These are phyloP conservation scores for Sporobolomyces pararoseus DNA, from an alignment of 768 basidiomycete genomes.

Conservation along the genomic window DNA sequence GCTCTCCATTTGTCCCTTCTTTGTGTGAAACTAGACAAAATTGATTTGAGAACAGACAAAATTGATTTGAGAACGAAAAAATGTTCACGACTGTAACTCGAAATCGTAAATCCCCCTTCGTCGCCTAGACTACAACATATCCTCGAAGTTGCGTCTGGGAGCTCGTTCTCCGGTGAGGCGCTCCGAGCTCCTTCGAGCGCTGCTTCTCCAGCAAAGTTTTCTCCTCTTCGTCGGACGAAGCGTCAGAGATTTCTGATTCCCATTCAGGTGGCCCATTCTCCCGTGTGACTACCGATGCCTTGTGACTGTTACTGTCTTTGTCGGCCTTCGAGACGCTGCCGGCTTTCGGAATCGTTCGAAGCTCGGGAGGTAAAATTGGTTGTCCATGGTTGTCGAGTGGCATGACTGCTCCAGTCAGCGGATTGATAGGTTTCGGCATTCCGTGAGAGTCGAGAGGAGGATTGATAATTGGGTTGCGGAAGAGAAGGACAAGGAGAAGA, in stretches of 20 bases:
- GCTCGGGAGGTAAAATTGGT: slow-evolving; percentile 24
- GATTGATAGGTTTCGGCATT: slow-evolving; percentile 23
- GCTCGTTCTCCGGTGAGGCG: too few relatives aligned
- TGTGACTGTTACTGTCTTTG: background rate
- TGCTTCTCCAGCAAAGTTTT: background rate
- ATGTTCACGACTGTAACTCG: too few relatives aligned
- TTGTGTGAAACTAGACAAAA: too few relatives aligned
- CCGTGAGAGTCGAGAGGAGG: slow-evolving; percentile 31
- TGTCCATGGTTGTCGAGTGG: slow-evolving; percentile 15
- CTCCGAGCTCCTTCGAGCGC: background rate
- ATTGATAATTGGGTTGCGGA: slow-evolving; percentile 26
- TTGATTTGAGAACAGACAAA: too few relatives aligned
- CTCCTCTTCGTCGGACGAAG: background rate
- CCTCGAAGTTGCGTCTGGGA: too few relatives aligned
- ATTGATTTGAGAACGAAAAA: too few relatives aligned
- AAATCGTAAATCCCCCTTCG: too few relatives aligned
- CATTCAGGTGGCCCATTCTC: background rate
- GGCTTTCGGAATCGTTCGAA: background rate
- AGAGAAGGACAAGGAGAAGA: slow-evolving; percentile 13
- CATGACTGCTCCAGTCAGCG: slow-evolving; percentile 11
- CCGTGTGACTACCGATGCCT: too few relatives aligned
- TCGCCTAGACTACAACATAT: too few relatives aligned
- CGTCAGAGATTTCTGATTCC: slow-evolving; percentile 1
- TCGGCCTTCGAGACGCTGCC: too few relatives aligned
- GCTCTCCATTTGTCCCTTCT: too few relatives aligned